These are phyloP conservation scores for Monilinia vaccinii-corymbosi DNA, from an alignment of 2,329 filamentous ascomycete genomes.

Conservation along the genomic window DNA sequence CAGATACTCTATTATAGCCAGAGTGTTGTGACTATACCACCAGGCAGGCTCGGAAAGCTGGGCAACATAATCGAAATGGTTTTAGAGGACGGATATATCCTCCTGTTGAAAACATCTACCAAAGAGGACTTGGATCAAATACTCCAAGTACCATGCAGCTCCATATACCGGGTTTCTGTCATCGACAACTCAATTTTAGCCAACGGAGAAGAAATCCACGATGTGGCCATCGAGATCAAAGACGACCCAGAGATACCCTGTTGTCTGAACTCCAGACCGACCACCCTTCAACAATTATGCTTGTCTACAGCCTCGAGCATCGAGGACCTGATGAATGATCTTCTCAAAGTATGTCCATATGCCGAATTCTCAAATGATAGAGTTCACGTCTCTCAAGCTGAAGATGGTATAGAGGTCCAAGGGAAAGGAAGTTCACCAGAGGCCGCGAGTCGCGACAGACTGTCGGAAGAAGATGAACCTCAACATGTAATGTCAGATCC, in stretches of 20 bases:
- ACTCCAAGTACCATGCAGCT: conserved; percentile 6
- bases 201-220: not conserved
- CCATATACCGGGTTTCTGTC: not conserved
- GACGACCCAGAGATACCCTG: not conserved
- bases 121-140: conserved; percentile 9
- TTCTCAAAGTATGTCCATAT: not conserved
- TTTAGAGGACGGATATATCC: conserved; percentile 4
- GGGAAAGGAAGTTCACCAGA: not conserved
- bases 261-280: not conserved
- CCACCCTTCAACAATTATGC: not conserved
- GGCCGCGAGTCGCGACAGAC: not conserved
- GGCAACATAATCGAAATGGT: conserved; percentile 2
- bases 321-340: not conserved
- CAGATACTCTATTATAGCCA: conserved; percentile 10
- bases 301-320: not conserved
- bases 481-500: not conserved
- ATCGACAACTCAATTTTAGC: not conserved
- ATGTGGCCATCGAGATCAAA: not conserved
- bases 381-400: not conserved
- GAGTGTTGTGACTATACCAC: not conserved
- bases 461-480: not conserved
- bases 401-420: not conserved
- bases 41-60: not conserved
- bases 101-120: conserved; percentile 4
- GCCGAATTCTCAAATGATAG: not conserved